Evolutionary conservation across 2,329 filamentous ascomycete genomes (phyloP).

Genomic region (Drechslera avenae): DNA sequence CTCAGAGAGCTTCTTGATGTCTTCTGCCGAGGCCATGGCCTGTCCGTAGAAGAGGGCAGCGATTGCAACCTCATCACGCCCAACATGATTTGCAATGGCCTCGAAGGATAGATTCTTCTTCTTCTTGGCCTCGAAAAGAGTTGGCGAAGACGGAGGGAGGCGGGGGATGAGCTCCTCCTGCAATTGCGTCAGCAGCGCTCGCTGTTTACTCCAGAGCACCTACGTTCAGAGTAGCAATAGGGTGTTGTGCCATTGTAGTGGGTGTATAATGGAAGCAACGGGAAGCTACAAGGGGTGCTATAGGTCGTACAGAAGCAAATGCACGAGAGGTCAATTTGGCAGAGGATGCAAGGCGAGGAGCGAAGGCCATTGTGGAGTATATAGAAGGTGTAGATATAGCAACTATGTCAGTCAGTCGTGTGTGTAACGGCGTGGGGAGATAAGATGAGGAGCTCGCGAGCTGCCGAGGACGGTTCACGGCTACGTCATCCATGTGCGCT

Average conservation of each 20-base stretch:
- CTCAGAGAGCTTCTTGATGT: slow-evolving; percentile 68
- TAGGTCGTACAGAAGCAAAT: slow-evolving; percentile 34
- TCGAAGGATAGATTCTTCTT: slow-evolving; percentile 77
- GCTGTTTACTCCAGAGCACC: background rate
- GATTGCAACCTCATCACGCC: slow-evolving; percentile 80
- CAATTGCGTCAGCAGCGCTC: slow-evolving; percentile 14
- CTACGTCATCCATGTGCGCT: slow-evolving; percentile 16
- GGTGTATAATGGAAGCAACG: slow-evolving; percentile 36
- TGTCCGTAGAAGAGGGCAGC: slow-evolving; percentile 93
- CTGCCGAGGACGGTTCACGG: slow-evolving; percentile 20
- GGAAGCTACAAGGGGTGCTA: slow-evolving; percentile 27
- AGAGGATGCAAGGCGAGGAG: slow-evolving; percentile 38
- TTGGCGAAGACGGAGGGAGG: slow-evolving; percentile 71
- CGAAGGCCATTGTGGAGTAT: slow-evolving; percentile 29
- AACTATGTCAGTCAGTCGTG: slow-evolving; percentile 5
- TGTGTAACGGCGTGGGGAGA: slow-evolving; percentile 20
- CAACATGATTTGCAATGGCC: slow-evolving; percentile 72
- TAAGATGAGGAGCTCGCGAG: slow-evolving; percentile 23
- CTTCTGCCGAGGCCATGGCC: slow-evolving; percentile 72
- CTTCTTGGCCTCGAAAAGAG: slow-evolving; percentile 83
- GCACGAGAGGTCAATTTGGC: slow-evolving; percentile 39
- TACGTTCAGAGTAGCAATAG: slow-evolving; percentile 49
- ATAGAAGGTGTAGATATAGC: slow-evolving; percentile 21
- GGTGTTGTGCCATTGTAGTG: slow-evolving; percentile 43
- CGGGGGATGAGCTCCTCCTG: slow-evolving; percentile 69